These are phyloP conservation scores for Dictyostelium capitatum DNA, from an alignment of 78 protist genomes.

Conservation along the genomic window DNA sequence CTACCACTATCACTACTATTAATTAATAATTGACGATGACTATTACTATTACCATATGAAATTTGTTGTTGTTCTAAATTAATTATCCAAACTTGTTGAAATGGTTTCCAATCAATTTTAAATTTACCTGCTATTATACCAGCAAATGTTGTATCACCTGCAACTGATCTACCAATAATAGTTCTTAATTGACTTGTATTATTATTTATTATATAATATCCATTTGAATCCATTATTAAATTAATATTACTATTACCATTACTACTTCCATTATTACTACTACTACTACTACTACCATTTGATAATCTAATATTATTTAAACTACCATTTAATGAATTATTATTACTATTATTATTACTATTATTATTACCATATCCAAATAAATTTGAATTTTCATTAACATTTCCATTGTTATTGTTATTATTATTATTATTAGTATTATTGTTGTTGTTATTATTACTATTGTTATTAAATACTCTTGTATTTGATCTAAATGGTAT, in stretches of 20 bases:
- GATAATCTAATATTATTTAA: slow-evolving; percentile 5
- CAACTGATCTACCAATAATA: slow-evolving; percentile 26
- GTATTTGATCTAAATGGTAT: neutral
- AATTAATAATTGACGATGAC: neutral
- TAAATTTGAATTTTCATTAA: neutral
- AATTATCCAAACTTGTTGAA: slow-evolving; percentile 4
- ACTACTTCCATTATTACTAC: neutral
- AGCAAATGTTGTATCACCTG: slow-evolving; percentile 43
- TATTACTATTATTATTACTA: neutral
- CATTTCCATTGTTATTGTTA: too few species aligned
- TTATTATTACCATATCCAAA: neutral
- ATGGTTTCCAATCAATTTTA: slow-evolving; percentile 68
- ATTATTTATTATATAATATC: slow-evolving; percentile 12
- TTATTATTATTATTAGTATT: neutral
- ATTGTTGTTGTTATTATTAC: neutral
- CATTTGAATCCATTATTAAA: slow-evolving; percentile 15
- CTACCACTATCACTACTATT: neutral
- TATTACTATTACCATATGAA: neutral
- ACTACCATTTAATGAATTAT: neutral
- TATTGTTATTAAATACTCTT: neutral
- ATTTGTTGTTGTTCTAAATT: neutral
- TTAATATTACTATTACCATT: neutral
- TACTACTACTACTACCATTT: neutral
- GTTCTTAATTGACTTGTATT: slow-evolving; percentile 17
- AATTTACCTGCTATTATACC: slow-evolving; percentile 61